Evolutionary conservation across 371 early-diverging fungal species (phyloP), one percentile per base, ranked within the genome.

Genomic region (Mortierella sp.): DNA sequence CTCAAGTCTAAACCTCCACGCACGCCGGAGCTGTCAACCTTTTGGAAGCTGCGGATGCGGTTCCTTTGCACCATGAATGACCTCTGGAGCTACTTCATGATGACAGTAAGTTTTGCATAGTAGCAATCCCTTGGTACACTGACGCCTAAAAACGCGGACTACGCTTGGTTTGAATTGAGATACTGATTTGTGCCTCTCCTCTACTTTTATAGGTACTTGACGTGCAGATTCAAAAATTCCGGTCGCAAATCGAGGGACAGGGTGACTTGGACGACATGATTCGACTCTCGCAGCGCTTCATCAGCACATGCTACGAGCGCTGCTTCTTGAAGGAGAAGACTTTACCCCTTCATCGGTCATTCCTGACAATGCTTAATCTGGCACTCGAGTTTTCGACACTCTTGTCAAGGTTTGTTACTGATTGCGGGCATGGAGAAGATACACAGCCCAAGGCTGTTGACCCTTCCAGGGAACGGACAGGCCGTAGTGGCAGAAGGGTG

Each of bases 41-140:
- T 86, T 48, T 81, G 82, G 75, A 86, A 79, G 49, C 51, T 86
- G 75, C 68, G 82, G 27, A n/a, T 86, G 63, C 38, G 75, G 16
- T 74, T 86, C 48, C 32, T 82, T 18, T 75, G 80, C 55, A 72
- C 79, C 24, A 43, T 82, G 35, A 86, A 86, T 32, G 86, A 86
- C 49, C 70, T 86, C 27, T 86, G 86, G 86, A 82, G 79, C 51
- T 86, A 86, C 49, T 49, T 81, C 18, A 82, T 86, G 86, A 79
- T 68, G 54, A 86, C 86, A 4, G 86, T 82, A 79, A 79, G 82
- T 24, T 38, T 8, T 32, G 14, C 6, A 16, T 16, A 32, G 1
- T 32, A 5, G 3, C 51, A 16, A 51, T 51, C 51, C 6, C 51
- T 21, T 51, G 16, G 18, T 51, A 51, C 18, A 43, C 14, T 44